phyloP scores from a whole-genome alignment of 228 moss, liverwort and hornwort genomes.

The Sphagnum fallax region DNA sequence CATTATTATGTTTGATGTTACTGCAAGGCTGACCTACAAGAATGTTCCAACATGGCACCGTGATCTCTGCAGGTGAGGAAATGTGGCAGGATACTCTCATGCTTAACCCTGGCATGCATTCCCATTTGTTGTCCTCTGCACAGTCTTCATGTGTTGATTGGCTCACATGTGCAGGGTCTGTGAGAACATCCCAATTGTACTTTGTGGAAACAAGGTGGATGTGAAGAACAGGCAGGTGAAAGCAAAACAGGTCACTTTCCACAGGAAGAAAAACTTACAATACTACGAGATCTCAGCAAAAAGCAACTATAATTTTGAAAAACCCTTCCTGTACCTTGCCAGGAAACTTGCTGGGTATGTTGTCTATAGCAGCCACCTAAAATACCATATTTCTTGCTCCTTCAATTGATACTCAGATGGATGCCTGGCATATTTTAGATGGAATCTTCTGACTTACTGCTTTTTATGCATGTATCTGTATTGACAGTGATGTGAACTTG shows the following conservation, averaged over 20 bases:
- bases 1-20: slow-evolving; percentile 20
- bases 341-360: slow-evolving; percentile 21
- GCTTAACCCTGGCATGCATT: too few relatives aligned
- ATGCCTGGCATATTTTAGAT: too few relatives aligned
- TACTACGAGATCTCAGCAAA: slow-evolving; percentile 23
- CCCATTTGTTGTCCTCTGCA: too few relatives aligned
- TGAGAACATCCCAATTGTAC: slow-evolving; percentile 15
- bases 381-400: too few relatives aligned
- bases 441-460: too few relatives aligned
- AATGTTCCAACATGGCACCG: slow-evolving; percentile 23
- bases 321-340: slow-evolving; percentile 18
- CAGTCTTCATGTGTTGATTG: too few relatives aligned
- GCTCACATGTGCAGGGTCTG: slow-evolving; percentile 4
- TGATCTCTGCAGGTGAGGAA: slow-evolving; percentile 17
- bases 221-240: slow-evolving; percentile 25
- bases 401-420: too few relatives aligned
- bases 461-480: too few relatives aligned
- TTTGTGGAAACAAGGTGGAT: slow-evolving; percentile 24
- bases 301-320: slow-evolving; percentile 25
- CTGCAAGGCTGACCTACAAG: slow-evolving; percentile 17
- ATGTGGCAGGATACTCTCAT: too few relatives aligned
- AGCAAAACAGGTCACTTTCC: slow-evolving; percentile 21
- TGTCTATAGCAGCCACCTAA: too few relatives aligned
- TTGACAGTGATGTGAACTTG: slow-evolving; percentile 31
- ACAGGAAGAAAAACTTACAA: slow-evolving; percentile 22